A percentile compares a stretch with the other conserved stretches of the same genome.
These are phyloP conservation scores for Sanghuangporus baumii DNA, from an alignment of 1,284 basidiomycete species.

Conservation along the genomic window DNA sequence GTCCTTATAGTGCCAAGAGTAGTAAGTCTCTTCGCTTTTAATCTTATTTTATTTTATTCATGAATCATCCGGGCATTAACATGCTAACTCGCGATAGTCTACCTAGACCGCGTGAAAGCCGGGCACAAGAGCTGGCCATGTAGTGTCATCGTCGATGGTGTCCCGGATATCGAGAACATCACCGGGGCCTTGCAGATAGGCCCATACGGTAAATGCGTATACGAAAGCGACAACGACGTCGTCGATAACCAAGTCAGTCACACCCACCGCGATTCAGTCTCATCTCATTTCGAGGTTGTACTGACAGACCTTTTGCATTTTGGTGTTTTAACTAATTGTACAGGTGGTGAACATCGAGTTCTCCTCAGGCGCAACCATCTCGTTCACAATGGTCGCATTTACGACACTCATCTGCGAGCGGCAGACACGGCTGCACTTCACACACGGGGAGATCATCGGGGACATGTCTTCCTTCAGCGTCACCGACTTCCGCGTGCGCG, in stretches of 20 bases:
- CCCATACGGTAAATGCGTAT: conserved; percentile 80
- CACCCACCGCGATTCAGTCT: not conserved
- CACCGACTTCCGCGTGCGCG: conserved; percentile 66
- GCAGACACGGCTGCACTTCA: conserved; percentile 74
- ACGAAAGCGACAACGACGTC: conserved; percentile 77
- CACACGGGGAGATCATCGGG: conserved; percentile 78
- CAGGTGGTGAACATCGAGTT: conserved; percentile 80
- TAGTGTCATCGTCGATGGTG: conserved; percentile 63
- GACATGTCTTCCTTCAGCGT: conserved; percentile 73
- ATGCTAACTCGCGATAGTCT: conserved; percentile 41
- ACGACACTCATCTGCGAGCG: conserved; percentile 68
- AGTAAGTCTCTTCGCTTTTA: conserved; percentile 35
- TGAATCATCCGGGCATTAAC: conserved; percentile 3
- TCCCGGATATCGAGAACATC: conserved; percentile 76
- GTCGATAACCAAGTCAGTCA: conserved; percentile 61
- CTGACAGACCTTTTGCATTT: not conserved
- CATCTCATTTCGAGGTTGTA: not conserved
- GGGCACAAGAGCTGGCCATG: conserved; percentile 62
- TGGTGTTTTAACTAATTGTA: not conserved
- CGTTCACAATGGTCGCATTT: conserved; percentile 80
- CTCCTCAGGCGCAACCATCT: conserved; percentile 67
- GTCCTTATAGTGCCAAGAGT: conserved; percentile 82
- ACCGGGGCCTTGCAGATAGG: conserved; percentile 55
- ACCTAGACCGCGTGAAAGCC: conserved; percentile 56
- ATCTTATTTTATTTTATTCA: conserved; percentile 17